Percentiles rank a stretch among this genome's conserved stretches.
Evolutionary conservation across 2,329 filamentous ascomycete genomes (phyloP).

Genomic region (Cladosporium sphaerospermum): DNA sequence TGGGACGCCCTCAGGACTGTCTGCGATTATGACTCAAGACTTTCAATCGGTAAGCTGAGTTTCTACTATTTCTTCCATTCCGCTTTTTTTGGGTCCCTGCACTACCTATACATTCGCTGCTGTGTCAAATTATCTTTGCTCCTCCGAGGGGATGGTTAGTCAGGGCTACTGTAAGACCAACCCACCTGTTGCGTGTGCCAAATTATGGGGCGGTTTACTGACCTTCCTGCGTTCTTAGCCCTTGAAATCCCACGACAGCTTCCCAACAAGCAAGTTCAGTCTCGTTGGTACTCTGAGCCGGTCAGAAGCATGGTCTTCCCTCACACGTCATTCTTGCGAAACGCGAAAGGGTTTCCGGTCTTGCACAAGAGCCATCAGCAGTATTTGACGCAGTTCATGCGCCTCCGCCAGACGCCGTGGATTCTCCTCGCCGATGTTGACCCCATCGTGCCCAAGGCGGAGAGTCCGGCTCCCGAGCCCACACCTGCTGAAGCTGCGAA

Average conservation of each 20-base stretch:
- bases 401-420: slow-evolving; percentile 54
- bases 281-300: slow-evolving; percentile 59
- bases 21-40: slow-evolving; percentile 75
- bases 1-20: slow-evolving; percentile 84
- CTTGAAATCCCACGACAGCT: slow-evolving; percentile 54
- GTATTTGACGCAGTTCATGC: slow-evolving; percentile 52
- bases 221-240: slow-evolving; percentile 32
- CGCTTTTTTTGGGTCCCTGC: slow-evolving; percentile 1
- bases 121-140: too few species aligned
- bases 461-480: slow-evolving; percentile 39
- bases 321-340: slow-evolving; percentile 49
- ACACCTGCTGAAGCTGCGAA: slow-evolving; percentile 59
- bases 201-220: background rate
- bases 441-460: slow-evolving; percentile 31
- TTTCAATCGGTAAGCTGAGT: slow-evolving; percentile 68
- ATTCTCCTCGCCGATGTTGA: slow-evolving; percentile 55
- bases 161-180: too few species aligned
- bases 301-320: slow-evolving; percentile 51
- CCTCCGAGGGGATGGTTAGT: too few species aligned
- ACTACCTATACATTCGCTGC: background rate
- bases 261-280: slow-evolving; percentile 51
- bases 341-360: slow-evolving; percentile 53
- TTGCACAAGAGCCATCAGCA: slow-evolving; percentile 53
- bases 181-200: too few species aligned
- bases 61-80: slow-evolving; percentile 29